Evolutionary conservation across 805 yeast genomes (phyloP).

Genomic region (Candida ortonii): DNA sequence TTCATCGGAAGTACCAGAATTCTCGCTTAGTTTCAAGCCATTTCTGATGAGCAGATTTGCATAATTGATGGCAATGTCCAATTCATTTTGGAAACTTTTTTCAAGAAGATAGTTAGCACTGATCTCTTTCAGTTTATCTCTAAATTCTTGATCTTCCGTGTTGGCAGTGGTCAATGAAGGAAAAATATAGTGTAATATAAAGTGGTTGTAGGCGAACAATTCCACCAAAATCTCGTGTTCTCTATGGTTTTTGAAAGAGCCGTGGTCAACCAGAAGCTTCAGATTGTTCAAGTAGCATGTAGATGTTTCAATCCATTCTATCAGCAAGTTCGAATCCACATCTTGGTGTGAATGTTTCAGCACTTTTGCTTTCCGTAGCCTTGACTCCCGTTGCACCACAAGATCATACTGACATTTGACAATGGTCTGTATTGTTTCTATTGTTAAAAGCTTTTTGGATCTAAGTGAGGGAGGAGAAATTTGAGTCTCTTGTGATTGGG

Average conservation of each 20-base stretch:
- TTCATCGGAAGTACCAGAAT: too few species aligned
- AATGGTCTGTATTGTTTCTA: conserved; percentile 11
- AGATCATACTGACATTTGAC: conserved; percentile 18
- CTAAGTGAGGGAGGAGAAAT: conserved; percentile 3
- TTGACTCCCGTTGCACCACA: conserved; percentile 7
- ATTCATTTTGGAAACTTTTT: conserved; percentile 13
- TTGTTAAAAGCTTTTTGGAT: conserved; percentile 11
- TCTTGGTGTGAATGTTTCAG: conserved; percentile 1
- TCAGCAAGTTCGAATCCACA: conserved; percentile 8
- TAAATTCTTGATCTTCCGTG: conserved; percentile 19
- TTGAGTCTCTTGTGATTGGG: too few species aligned
- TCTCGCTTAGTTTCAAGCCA: too few species aligned
- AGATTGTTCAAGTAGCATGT: conserved; percentile 21
- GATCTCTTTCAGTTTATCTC: conserved; percentile 11
- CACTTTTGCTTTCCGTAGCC: conserved; percentile 4
- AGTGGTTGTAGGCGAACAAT: conserved; percentile 20
- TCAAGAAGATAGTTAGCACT: conserved; percentile 11
- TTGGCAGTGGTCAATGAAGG: conserved; percentile 10
- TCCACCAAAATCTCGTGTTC: conserved; percentile 22
- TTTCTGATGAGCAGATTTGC: too few species aligned
- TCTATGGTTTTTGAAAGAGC: conserved; percentile 14
- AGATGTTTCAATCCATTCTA: conserved; percentile 26
- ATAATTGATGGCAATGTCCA: conserved; percentile 16
- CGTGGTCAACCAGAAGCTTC: conserved; percentile 11
- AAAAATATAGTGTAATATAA: conserved; percentile 18